phyloP scores from a whole-genome alignment of 2,329 filamentous ascomycete genomes.

The Byssochlamys sp. region DNA sequence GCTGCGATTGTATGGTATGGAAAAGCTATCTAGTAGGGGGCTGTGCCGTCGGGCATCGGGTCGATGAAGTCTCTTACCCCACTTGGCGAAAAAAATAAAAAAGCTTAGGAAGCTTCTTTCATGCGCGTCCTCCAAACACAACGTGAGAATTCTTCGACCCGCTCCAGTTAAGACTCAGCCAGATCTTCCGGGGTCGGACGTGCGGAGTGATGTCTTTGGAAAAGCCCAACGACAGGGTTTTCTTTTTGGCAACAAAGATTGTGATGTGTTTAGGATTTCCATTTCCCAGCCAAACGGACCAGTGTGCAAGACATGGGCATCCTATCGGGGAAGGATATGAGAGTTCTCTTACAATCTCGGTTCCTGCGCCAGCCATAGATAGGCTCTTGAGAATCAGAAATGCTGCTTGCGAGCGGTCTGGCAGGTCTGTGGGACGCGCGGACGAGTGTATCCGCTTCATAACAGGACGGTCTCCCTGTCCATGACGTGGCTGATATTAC shows the following conservation, averaged over 20 bases:
- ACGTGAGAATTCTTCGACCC: not conserved
- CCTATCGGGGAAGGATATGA: not conserved
- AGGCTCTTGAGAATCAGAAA: not conserved
- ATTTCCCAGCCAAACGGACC: not conserved
- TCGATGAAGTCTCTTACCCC: not conserved
- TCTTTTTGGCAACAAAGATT: not conserved
- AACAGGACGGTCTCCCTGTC: not conserved
- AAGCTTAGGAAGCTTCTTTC: conserved; percentile 1
- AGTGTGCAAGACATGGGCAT: too few relatives aligned
- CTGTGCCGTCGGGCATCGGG: too few relatives aligned
- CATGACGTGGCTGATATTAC: not conserved
- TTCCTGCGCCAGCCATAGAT: not conserved
- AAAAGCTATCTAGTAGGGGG: not conserved
- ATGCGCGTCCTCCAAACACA: not conserved
- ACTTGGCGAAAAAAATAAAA: not conserved
- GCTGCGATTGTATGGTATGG: too few relatives aligned
- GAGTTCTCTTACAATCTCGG: not conserved
- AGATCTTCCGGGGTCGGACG: not conserved
- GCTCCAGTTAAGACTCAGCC: not conserved
- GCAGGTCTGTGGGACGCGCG: not conserved
- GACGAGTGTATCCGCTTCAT: not conserved
- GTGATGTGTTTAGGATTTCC: not conserved
- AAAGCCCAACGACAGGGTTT: not conserved
- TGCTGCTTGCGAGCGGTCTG: not conserved
- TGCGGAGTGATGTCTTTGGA: not conserved